A percentile compares a stretch with the other conserved stretches of the same genome.
Evolutionary conservation across 371 early-diverging fungal species (phyloP).

Genomic region (Ecytonucleospora hepatopenaei): DNA sequence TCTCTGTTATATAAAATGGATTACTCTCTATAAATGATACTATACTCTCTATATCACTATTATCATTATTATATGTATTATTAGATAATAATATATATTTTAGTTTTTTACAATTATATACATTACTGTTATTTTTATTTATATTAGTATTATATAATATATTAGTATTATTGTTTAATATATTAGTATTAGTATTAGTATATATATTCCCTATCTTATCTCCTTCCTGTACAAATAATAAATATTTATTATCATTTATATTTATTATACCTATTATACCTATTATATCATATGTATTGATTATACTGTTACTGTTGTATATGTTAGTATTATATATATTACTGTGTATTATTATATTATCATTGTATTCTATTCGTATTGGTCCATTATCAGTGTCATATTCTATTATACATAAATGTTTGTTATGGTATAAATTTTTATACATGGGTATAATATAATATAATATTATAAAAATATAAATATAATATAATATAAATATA

Average conservation of each 20-base stretch:
- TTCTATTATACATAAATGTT: slow-evolving; percentile 16
- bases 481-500: too few relatives aligned
- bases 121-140: not conserved
- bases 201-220: slow-evolving; percentile 5
- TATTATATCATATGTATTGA: slow-evolving; percentile 14
- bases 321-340: too few relatives aligned
- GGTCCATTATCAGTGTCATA: slow-evolving; percentile 27
- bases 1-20: slow-evolving; percentile 23
- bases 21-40: slow-evolving; percentile 25
- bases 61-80: not conserved
- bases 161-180: too few relatives aligned
- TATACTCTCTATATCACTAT: slow-evolving; percentile 19
- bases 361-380: not conserved
- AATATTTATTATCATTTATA: slow-evolving; percentile 17
- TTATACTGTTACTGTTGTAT: not conserved
- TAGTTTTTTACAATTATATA: slow-evolving; percentile 26
- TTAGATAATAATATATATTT: slow-evolving; percentile 11
- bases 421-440: slow-evolving; percentile 21
- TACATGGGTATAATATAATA: not conserved
- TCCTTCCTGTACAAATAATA: slow-evolving; percentile 21
- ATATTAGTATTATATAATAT: too few relatives aligned
- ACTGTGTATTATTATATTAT: not conserved
- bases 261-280: slow-evolving; percentile 26
- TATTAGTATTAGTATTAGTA: not conserved
- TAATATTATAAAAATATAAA: too few relatives aligned